Evolutionary conservation across 148 eudicot species (phyloP), one percentile per base, ranked within the genome.

Genomic region (Spergularia marina): DNA sequence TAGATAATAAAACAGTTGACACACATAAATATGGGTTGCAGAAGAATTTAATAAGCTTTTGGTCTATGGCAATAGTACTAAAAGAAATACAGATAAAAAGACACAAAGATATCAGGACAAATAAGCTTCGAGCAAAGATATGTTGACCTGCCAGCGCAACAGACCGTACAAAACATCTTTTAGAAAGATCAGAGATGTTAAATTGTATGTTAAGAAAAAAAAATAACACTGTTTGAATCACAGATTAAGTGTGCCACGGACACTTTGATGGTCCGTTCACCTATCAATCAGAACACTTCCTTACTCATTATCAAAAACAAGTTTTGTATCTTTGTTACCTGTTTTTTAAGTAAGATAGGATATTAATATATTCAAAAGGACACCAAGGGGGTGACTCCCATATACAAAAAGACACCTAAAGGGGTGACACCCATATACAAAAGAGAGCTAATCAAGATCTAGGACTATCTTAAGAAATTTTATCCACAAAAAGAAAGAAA

Each of bases 51-150:
- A 70, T 52, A 14, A 69, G 36, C 59, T 51, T 12, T 23, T 20
- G 17, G 53, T 56, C 64, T 15, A 71, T 2, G 44, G 34, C 30
- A 16, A 53, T 25, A 17, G 11, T 23, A 52, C 13, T 52, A 25
- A 44, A 74, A 65, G 78, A 58, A 61, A 54, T 61, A 12, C 40
- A 39, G 49, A 40, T 44, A 44, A 40, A 40, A 57, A 58, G 14
- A 17, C 41, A 62, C 25, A 63, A 25, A 74, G 59, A 44, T 39
- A 6, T 62, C 25, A 23, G 16, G 18, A 25, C 10, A 5, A 12
- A 4, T 4, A 49, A 17, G 77, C 44, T 15, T 63, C 68, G 52
- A 17, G 47, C 63, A 10, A 30, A 51, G 44, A 52, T 23, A 44
- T 17, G 30, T 66, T n/a, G 70, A 66, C 70, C 17, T 16, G 53